phyloP scores from a whole-genome alignment of 2,329 filamentous ascomycete genomes.

The Thelonectria discophora region DNA sequence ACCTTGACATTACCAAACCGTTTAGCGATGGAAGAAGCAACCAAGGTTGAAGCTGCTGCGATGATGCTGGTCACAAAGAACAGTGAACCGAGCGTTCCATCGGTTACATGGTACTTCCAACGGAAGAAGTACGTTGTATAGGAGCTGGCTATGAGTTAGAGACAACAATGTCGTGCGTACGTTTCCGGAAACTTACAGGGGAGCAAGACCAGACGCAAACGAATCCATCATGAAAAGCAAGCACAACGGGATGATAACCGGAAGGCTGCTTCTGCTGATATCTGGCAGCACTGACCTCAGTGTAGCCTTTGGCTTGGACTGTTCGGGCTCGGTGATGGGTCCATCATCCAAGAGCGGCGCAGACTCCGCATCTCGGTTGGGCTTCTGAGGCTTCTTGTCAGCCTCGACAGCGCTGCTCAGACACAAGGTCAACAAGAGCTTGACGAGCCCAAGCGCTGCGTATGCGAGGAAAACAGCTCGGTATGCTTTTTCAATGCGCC shows the following conservation, averaged over 20 bases:
- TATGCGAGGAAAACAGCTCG: slow-evolving; percentile 59
- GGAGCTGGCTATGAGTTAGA: slow-evolving; percentile 48
- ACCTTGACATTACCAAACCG: slow-evolving; percentile 71
- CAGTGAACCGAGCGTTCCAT: slow-evolving; percentile 61
- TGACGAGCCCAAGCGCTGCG: slow-evolving; percentile 60
- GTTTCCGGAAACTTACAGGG: slow-evolving; percentile 57
- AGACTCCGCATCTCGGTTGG: slow-evolving; percentile 26
- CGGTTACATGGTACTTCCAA: slow-evolving; percentile 56
- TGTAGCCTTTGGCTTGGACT: background rate
- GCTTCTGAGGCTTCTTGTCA: slow-evolving; percentile 28
- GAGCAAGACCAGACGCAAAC: slow-evolving; percentile 75
- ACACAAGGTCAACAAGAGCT: slow-evolving; percentile 60
- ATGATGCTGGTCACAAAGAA: slow-evolving; percentile 65
- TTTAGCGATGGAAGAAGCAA: slow-evolving; percentile 63
- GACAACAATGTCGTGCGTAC: background rate
- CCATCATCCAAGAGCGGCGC: slow-evolving; percentile 40
- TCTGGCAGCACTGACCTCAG: slow-evolving; percentile 57
- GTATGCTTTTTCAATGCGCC: slow-evolving; percentile 59
- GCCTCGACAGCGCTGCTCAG: slow-evolving; percentile 59
- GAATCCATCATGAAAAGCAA: slow-evolving; percentile 74
- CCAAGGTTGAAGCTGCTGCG: slow-evolving; percentile 60
- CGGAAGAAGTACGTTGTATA: slow-evolving; percentile 68
- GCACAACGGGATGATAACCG: slow-evolving; percentile 68
- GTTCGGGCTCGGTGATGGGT: background rate
- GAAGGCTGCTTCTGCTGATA: slow-evolving; percentile 64